Evolutionary conservation across 192 early-diverging fungal species (phyloP).

Genomic region (Nowakowskiella sp.): DNA sequence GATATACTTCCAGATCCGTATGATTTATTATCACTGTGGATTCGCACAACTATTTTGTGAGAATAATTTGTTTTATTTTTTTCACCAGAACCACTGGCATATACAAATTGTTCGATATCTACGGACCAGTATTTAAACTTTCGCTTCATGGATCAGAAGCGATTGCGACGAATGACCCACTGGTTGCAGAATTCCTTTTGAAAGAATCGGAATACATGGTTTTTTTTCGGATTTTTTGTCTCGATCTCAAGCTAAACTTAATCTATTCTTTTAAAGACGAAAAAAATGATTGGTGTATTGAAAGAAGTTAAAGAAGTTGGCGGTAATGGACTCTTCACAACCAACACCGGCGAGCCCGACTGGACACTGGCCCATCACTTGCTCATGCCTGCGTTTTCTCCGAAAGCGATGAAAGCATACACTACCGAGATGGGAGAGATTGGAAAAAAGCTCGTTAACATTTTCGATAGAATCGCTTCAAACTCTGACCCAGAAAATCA

Average conservation of each 20-base stretch:
- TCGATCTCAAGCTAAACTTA: no score
- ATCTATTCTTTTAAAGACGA: no score
- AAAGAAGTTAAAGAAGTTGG: slow-evolving; percentile 35
- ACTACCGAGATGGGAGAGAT: slow-evolving; percentile 32
- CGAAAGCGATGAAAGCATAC: slow-evolving; percentile 32
- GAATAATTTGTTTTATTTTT: not conserved
- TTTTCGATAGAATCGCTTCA: slow-evolving; percentile 24
- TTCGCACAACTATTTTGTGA: not conserved
- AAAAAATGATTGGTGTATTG: slow-evolving; percentile 29
- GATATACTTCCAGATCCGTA: slow-evolving; percentile 8
- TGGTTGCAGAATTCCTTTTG: no score
- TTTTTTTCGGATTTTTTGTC: no score
- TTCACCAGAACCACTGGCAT: not conserved
- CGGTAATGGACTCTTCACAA: slow-evolving; percentile 49
- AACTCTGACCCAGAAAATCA: slow-evolving; percentile 18
- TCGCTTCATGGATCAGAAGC: slow-evolving; percentile 2
- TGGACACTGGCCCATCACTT: slow-evolving; percentile 52
- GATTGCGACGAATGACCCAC: slow-evolving; percentile 33
- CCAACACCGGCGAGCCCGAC: slow-evolving; percentile 35
- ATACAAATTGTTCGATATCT: slow-evolving; percentile 24
- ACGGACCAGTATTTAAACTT: slow-evolving; percentile 32
- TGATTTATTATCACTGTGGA: no score
- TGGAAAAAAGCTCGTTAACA: slow-evolving; percentile 16
- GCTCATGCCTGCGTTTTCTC: slow-evolving; percentile 48
- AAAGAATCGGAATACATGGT: no score